Evolutionary conservation across 495 filamentous ascomycete species (phyloP), one percentile per base, ranked within the genome.

Genomic region (Glarea lozoyensis): DNA sequence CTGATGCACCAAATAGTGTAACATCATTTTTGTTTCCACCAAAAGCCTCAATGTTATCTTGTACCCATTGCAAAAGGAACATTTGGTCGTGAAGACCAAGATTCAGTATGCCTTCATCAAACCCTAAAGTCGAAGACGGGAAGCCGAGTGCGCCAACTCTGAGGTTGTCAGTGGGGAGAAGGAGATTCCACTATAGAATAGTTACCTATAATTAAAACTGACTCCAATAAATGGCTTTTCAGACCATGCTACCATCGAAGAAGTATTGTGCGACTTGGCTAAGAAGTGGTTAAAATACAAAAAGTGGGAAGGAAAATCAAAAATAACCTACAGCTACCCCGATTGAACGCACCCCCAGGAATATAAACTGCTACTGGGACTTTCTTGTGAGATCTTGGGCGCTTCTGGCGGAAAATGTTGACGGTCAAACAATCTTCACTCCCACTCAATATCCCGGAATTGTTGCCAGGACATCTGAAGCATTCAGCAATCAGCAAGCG

Each of bases 31-130:
- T 57, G 57, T 85, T 72, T 1, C 82, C 81, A 0, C 78, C 78
- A 52, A 86, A 78, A 0, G 66, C 60, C 21, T 57, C 61, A 25
- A 76, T 72, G 50, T 81, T 79, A 11, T 75, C 65, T 46, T 68
- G 64, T 0, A 79, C 73, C 81, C 81, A 86, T 59, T 81, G 70
- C 13, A 86, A 60, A 22, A 75, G 59, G 20, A 75, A 56, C 48
- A 75, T 66, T 53, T 85, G 81, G 52, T 86, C 81, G 61, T 73
- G 74, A 42, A 85, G 63, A 6, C 82, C 82, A 18, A 82, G 62
- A 48, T 86, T 86, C 18, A 81, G 63, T 15, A 72, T 37, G 0
- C 70, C 71, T 15, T 75, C 70, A 36, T 76, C 68, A 1, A 71
- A 67, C 11, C 70, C 65, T 10, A 69, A 16, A 4, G 49, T 58